Conservation (phyloP, 148 eudicot genomes). For the Rhododendron simsii region DNA sequence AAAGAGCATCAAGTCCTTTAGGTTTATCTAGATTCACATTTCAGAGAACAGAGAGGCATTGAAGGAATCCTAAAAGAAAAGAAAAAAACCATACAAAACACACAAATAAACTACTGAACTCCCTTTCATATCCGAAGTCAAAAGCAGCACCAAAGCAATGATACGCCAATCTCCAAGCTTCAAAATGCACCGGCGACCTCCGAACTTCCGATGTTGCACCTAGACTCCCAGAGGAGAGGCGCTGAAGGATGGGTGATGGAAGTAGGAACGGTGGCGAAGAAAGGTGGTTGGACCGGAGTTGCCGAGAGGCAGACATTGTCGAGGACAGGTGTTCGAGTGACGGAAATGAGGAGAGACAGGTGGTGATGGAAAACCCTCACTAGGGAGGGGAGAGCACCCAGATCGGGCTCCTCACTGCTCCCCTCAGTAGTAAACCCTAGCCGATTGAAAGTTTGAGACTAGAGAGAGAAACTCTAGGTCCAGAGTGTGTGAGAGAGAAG, state of each 20-base stretch:
- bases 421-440: not conserved
- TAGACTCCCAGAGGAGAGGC: not conserved
- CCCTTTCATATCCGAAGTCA: not conserved
- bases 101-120: not conserved
- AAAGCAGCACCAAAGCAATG: not conserved
- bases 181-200: not conserved
- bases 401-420: not conserved
- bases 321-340: not conserved
- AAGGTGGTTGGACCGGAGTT: not conserved
- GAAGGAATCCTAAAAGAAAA: not conserved
- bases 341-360: not conserved
- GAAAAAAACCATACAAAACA: not conserved
- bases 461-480: not conserved
- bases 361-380: not conserved
- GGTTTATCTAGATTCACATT: too few relatives aligned
- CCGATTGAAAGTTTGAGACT: not conserved
- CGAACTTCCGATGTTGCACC: not conserved
- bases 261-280: not conserved
- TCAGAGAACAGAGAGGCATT: not conserved
- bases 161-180: not conserved
- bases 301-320: not conserved
- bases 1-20: not conserved
- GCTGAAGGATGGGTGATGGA: not conserved
- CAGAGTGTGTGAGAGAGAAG: not conserved
- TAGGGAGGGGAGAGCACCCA: not conserved